A percentile compares a stretch with the other conserved stretches of the same genome.
These are phyloP conservation scores for Talaromyces sp. DNA, from an alignment of 2,329 filamentous ascomycete species.

Conservation along the genomic window DNA sequence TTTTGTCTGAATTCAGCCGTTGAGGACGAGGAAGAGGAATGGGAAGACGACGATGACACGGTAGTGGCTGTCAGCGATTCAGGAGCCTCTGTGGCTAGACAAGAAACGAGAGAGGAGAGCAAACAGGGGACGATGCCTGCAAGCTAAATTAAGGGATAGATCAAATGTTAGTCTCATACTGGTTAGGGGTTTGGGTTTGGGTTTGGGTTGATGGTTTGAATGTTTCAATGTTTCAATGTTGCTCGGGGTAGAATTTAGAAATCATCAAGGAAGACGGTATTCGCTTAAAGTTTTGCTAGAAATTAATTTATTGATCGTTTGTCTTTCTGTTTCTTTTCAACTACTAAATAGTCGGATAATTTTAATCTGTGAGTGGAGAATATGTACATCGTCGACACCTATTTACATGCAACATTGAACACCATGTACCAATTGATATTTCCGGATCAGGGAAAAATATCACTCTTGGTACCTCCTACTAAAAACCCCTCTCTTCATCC, in stretches of 20 bases:
- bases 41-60: neutral
- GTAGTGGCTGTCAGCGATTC: neutral
- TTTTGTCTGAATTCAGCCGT: neutral
- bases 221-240: neutral
- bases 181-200: neutral
- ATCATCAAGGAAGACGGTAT: neutral
- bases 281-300: neutral
- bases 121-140: neutral
- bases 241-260: neutral
- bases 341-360: no score
- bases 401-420: neutral
- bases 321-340: no score
- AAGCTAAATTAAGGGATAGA: neutral
- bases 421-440: no score
- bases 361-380: neutral
- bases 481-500: neutral
- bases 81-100: neutral
- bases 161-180: neutral
- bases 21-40: neutral
- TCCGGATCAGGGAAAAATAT: neutral
- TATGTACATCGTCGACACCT: neutral
- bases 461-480: neutral
- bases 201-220: no score
- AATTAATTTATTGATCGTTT: neutral
- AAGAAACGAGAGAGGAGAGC: neutral